Evolutionary conservation across 371 early-diverging fungal species (phyloP), one percentile per base, ranked within the genome.

Genomic region (Rhizopus delemar): DNA sequence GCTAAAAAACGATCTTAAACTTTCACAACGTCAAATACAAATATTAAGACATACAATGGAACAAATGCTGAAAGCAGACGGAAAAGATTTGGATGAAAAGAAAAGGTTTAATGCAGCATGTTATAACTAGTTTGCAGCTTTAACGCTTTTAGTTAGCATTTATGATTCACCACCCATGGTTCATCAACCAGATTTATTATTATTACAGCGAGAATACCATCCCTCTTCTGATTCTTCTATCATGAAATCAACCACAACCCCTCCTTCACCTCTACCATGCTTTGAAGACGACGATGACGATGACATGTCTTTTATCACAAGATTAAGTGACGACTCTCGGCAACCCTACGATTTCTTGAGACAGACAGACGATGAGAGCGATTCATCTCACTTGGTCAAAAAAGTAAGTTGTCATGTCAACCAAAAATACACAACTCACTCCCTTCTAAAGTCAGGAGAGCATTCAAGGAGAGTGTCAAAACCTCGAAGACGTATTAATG

Each of bases 11-110:
- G 68, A 77, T 16, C 53, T 74, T 1, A 59, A 62, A 8, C 62
- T 67, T 46, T 60, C 75, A 0, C 65, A 72, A 53, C 50, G 66
- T 3, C 73, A 77, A 39, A 70, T 77, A 3, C 53, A 62, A 28
- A 57, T 65, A 0, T 55, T 77, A 8, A 58, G 70, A 35, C 68
- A 67, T 8, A 77, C 74, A 5, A 74, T 77, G 70, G 77, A 77
- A 15, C 72, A 70, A 54, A 34, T 77, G 33, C 39, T 77, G 8
- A 60, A 65, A 34, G 60, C 69, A 41, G 70, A 75, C n/a, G 67
- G 62, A 38, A 57, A 54, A 58, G 57, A 50, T 13, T 41, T 38
- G 33, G 57, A 54, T 41, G 60, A 66, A 28, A 39, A 46, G 28
- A 58, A 58, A 45, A 58, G 52, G 59, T 58, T 41, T 7, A 29